Evolutionary conservation across 169 alveolate genomes (phyloP).

Genomic region (Cryptosporidium sp.): DNA sequence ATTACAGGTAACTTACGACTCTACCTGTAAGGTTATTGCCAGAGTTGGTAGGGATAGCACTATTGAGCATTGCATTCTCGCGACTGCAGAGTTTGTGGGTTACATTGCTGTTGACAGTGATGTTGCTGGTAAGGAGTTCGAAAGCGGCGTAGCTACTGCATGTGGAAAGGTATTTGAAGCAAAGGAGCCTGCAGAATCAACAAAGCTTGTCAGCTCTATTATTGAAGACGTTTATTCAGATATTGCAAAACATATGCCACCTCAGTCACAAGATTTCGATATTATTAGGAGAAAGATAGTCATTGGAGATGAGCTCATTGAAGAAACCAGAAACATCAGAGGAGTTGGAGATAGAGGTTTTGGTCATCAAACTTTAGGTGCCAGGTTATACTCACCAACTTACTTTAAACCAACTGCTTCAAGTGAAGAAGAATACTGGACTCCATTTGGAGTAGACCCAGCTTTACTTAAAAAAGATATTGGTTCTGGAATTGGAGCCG

Average conservation of each 20-base stretch:
- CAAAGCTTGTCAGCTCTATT: background rate
- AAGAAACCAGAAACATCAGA: slow-evolving; percentile 34
- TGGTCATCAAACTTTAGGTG: background rate
- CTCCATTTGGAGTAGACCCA: slow-evolving; percentile 58
- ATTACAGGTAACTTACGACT: slow-evolving; percentile 50
- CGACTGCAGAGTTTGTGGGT: slow-evolving; percentile 72
- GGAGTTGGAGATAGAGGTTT: background rate
- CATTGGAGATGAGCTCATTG: slow-evolving; percentile 42
- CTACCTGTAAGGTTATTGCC: slow-evolving; percentile 36
- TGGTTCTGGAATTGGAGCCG: background rate
- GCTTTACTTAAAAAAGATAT: background rate
- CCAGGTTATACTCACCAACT: slow-evolving; percentile 13
- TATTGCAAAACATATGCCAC: slow-evolving; percentile 72
- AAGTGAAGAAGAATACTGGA: slow-evolving; percentile 60
- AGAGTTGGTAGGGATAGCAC: slow-evolving; percentile 57
- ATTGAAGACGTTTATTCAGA: slow-evolving; percentile 67
- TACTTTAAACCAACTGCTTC: slow-evolving; percentile 17
- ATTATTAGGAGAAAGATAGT: slow-evolving; percentile 17
- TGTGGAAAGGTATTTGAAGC: slow-evolving; percentile 57
- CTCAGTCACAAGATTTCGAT: slow-evolving; percentile 57
- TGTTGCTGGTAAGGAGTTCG: slow-evolving; percentile 46
- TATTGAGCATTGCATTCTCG: slow-evolving; percentile 42
- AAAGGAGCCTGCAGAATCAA: slow-evolving; percentile 41
- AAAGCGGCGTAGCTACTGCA: slow-evolving; percentile 21
- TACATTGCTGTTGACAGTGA: slow-evolving; percentile 59